A percentile compares a stretch with the other conserved stretches of the same genome.
These are phyloP conservation scores for Capsella bursapastoris DNA, from an alignment of 345 rosid species.

Conservation along the genomic window DNA sequence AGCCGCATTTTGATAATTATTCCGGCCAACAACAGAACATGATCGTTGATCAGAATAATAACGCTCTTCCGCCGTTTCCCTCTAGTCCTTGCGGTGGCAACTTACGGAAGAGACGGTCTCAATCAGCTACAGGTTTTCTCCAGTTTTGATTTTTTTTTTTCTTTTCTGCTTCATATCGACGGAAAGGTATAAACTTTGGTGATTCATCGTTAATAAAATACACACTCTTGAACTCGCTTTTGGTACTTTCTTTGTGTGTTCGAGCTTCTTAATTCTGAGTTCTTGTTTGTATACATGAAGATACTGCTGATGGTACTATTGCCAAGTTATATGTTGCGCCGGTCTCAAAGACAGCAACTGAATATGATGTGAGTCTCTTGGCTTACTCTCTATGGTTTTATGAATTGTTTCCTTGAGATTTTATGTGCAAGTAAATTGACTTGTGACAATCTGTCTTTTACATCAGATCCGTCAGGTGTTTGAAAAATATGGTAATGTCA, in stretches of 20 bases:
- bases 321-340: slow-evolving; percentile 76
- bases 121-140: slow-evolving; percentile 46
- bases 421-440: background rate
- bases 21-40: slow-evolving; percentile 44
- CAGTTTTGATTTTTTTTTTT: slow-evolving; percentile 1
- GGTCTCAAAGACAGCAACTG: slow-evolving; percentile 58
- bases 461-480: slow-evolving; percentile 71
- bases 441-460: slow-evolving; percentile 14
- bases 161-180: background rate
- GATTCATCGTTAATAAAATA: background rate
- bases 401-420: slow-evolving; percentile 6
- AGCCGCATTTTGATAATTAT: slow-evolving; percentile 41
- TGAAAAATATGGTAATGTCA: slow-evolving; percentile 69
- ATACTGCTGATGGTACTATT: slow-evolving; percentile 52
- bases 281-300: slow-evolving; percentile 40
- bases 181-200: slow-evolving; percentile 15
- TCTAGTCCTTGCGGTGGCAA: slow-evolving; percentile 41
- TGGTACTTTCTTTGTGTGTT: background rate
- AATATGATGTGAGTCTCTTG: slow-evolving; percentile 60
- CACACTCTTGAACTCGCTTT: background rate
- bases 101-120: slow-evolving; percentile 57
- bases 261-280: slow-evolving; percentile 3
- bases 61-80: slow-evolving; percentile 36
- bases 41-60: slow-evolving; percentile 44
- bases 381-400: background rate